Base-by-base conservation (phyloP, 768 basidiomycete species). In the Mycena metata region DNA sequence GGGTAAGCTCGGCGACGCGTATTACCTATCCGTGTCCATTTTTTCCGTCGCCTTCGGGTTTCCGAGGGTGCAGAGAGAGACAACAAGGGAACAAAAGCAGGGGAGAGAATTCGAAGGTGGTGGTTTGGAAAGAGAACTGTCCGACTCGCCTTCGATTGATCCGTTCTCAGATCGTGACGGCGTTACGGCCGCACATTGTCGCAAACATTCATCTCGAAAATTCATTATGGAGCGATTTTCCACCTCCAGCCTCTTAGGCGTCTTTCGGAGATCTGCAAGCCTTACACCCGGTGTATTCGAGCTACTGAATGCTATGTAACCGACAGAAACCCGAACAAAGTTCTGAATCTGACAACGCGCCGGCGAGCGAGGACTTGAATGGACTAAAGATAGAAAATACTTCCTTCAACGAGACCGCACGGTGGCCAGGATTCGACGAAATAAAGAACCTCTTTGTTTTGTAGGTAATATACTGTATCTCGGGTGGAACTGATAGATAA, bases 371-470 rank as follows among this genome's bases (percentile, higher is more conserved):
- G 30, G 19, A n/a, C 12, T 15, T 19, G 42, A 21, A 45, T 58
- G 43, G 3, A 33, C 43, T 17, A 19, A 54, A 55, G 43, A 66
- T 66, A 52, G 42, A 50, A 3, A 61, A 67, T 46, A 67, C 47
- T 46, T 55, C 59, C 0, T 26, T 67, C 35, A 67, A 69, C 24
- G 36, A 56, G 12, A 42, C 47, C 0, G 43, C 60, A 3, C 17
- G 26, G 0, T 89, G 88, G 87, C 80, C 74, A 43, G 86, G 86
- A 8, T 85, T 84, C 60, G 58, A 73, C 23, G 69, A 72, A 1
- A 76, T 89, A 49, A 78, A 78, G 33, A 76, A 82, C 66, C 74
- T 91, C 13, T 73, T 89, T 30, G 81, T 89, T 39, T 90, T 90
- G 89, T 89, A 74, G 13, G 86, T 77, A 24, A 33, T 52, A 39